Conservation (phyloP, 75 land plant genomes). For the Pseudotsuga menziesii region DNA sequence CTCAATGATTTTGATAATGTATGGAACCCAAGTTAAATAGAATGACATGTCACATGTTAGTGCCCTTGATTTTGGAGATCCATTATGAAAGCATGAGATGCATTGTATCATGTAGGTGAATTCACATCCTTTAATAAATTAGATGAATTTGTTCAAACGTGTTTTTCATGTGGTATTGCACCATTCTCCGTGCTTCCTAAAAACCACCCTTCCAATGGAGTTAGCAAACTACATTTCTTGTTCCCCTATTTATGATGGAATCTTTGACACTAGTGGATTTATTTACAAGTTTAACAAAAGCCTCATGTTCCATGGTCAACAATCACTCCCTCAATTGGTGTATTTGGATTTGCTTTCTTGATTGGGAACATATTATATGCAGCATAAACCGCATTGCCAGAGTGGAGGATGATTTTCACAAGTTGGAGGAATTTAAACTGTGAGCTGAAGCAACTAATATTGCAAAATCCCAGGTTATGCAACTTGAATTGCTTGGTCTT, state of each 20-base stretch:
- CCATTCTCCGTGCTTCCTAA: not conserved
- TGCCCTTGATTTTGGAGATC: slow-evolving; percentile 90
- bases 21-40: slow-evolving; percentile 46
- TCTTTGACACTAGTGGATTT: not conserved
- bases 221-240: not conserved
- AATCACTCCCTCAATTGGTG: slow-evolving; percentile 46
- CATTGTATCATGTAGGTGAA: slow-evolving; percentile 84
- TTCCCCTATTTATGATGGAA: not conserved
- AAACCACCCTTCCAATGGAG: too few relatives aligned
- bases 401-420: slow-evolving; percentile 77
- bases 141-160: too few relatives aligned
- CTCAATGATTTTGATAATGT: slow-evolving; percentile 75
- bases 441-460: slow-evolving; percentile 86
- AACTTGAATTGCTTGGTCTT: not conserved
- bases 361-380: slow-evolving; percentile 65
- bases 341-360: slow-evolving; percentile 57
- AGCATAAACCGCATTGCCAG: slow-evolving; percentile 61
- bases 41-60: slow-evolving; percentile 55
- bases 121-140: not conserved
- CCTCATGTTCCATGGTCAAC: slow-evolving; percentile 59
- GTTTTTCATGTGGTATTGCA: not conserved
- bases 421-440: slow-evolving; percentile 76
- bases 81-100: slow-evolving; percentile 82
- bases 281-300: slow-evolving; percentile 52
- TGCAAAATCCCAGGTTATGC: slow-evolving; percentile 86